A percentile compares a stretch with the other conserved stretches of the same genome.
These are phyloP conservation scores for Solanum hybrid DNA, from an alignment of 305 asterid species.

Conservation along the genomic window DNA sequence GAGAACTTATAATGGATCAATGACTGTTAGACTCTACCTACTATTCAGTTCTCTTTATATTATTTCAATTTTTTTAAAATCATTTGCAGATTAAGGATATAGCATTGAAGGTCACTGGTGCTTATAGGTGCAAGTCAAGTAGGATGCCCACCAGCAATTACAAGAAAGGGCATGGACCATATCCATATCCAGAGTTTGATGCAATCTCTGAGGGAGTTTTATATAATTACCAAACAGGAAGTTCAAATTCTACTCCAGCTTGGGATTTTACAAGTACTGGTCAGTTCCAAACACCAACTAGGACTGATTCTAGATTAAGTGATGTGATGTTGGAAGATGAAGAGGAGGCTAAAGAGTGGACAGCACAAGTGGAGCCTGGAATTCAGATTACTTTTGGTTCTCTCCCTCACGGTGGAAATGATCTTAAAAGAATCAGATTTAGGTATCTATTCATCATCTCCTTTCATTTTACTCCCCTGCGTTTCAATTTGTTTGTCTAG, in stretches of 20 bases:
- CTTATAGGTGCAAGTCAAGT: constrained; percentile 54
- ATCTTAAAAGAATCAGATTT: constrained; percentile 92
- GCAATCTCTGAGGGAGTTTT: constrained; percentile 59
- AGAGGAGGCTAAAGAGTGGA: constrained; percentile 70
- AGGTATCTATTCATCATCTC: constrained; percentile 35
- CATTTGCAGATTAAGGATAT: constrained; percentile 69
- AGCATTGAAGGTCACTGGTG: constrained; percentile 78
- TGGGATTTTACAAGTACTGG: constrained; percentile 65
- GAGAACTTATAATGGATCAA: background rate
- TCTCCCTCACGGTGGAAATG: constrained; percentile 86
- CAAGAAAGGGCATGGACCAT: constrained; percentile 42
- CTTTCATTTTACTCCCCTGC: background rate
- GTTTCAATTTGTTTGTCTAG: background rate
- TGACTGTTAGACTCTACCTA: too few relatives aligned
- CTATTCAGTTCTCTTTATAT: background rate
- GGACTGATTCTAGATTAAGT: constrained; percentile 38
- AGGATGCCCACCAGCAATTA: constrained; percentile 32
- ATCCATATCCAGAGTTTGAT: constrained; percentile 57
- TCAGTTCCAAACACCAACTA: constrained; percentile 19
- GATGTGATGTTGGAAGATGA: constrained; percentile 56
- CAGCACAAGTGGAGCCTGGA: constrained; percentile 99
- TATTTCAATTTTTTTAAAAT: background rate
- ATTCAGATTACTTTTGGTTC: constrained; percentile 88
- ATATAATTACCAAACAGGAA: constrained; percentile 51
- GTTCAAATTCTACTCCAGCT: constrained; percentile 82